Evolutionary conservation across 2,329 filamentous ascomycete genomes (phyloP).

Genomic region (Penicillium nordicum): DNA sequence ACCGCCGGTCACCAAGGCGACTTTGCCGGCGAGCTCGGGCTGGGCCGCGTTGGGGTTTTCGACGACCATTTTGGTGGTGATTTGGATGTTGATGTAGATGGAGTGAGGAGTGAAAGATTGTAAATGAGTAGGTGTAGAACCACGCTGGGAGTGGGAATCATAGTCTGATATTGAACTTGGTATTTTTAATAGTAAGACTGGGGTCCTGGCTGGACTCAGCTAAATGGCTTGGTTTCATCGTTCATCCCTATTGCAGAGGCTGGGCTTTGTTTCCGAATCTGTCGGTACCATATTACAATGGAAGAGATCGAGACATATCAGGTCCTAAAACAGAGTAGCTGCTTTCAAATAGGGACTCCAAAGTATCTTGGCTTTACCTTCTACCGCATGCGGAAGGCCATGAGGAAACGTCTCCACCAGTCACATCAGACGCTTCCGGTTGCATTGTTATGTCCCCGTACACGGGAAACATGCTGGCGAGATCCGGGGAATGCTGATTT

Average conservation of each 20-base stretch:
- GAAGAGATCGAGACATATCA: background rate
- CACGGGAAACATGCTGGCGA: background rate
- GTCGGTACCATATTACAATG: background rate
- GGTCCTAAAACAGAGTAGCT: background rate
- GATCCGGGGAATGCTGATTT: slow-evolving; percentile 1
- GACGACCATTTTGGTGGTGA: slow-evolving; percentile 15
- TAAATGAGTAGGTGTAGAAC: background rate
- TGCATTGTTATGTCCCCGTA: slow-evolving; percentile 8
- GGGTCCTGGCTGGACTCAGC: background rate
- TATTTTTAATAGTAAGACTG: background rate
- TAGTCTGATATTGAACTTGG: slow-evolving; percentile 1
- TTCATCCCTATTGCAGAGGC: background rate
- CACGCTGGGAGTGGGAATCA: background rate
- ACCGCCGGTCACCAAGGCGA: slow-evolving; percentile 36
- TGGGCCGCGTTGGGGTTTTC: slow-evolving; percentile 10
- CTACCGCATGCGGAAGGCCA: slow-evolving; percentile 19
- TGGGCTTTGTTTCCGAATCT: background rate
- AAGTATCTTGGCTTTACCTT: background rate
- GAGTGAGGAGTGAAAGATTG: background rate
- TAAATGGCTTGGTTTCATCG: background rate
- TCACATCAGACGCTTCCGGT: slow-evolving; percentile 9
- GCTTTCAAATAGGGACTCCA: background rate
- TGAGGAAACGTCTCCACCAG: background rate
- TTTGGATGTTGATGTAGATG: background rate
- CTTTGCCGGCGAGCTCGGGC: slow-evolving; percentile 34